Percentiles rank a stretch among this genome's conserved stretches.
Conservation (phyloP, 2,329 filamentous ascomycete genomes). For the Colletotrichum agaves region DNA sequence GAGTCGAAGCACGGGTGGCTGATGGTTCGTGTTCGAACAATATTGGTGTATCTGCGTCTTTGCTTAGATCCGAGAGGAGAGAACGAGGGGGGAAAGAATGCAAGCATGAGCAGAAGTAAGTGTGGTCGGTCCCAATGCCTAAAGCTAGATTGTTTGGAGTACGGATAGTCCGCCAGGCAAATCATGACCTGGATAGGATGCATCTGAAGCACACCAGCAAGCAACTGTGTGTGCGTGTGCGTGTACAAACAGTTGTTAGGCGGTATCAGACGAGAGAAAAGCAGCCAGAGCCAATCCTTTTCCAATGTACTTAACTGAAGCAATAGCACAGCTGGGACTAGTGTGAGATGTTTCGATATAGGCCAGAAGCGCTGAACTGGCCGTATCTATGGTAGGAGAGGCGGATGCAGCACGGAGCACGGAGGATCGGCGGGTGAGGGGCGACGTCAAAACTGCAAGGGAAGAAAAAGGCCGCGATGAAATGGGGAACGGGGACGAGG, state of each 20-base stretch:
- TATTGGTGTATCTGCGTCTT: slow-evolving; percentile 4
- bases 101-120: background rate
- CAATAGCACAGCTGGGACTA: too few species aligned
- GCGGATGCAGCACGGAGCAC: background rate
- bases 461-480: background rate
- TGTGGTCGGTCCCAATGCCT: background rate
- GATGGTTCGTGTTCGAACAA: background rate
- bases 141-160: background rate
- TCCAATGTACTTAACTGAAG: background rate
- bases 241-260: background rate
- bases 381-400: background rate
- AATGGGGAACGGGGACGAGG: background rate
- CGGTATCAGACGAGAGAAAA: background rate
- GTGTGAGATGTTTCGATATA: background rate
- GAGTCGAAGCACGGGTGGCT: slow-evolving; percentile 9
- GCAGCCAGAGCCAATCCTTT: background rate
- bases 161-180: slow-evolving; percentile 12
- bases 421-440: background rate
- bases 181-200: slow-evolving; percentile 5
- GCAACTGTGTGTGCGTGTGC: background rate
- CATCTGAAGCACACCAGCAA: slow-evolving; percentile 1
- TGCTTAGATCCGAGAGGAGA: background rate
- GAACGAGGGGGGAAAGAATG: too few species aligned
- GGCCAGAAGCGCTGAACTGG: background rate
- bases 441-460: slow-evolving; percentile 8